A percentile compares a stretch with the other conserved stretches of the same genome.
These are phyloP conservation scores for Microdochium nivale DNA, from an alignment of 2,329 filamentous ascomycete genomes.

Conservation along the genomic window DNA sequence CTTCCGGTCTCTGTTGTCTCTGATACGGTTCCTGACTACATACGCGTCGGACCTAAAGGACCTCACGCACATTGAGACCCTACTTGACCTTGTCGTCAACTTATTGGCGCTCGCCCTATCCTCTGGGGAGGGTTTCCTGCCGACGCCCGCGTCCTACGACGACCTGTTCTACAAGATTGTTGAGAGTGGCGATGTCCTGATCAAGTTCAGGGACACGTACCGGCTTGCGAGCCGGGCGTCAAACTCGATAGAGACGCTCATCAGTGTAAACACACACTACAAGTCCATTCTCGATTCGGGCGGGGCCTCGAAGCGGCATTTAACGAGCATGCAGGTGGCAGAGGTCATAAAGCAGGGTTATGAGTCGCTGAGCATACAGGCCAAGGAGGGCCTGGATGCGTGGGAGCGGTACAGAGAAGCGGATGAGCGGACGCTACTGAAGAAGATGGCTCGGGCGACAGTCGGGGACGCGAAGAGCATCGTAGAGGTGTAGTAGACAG, in stretches of 20 bases:
- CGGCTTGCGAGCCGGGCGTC: slow-evolving; percentile 45
- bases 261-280: slow-evolving; percentile 80
- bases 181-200: slow-evolving; percentile 75
- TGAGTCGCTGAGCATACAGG: slow-evolving; percentile 85
- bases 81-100: slow-evolving; percentile 73
- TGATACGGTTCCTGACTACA: slow-evolving; percentile 83
- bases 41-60: slow-evolving; percentile 72
- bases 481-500: slow-evolving; percentile 28
- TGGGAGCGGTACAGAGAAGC: slow-evolving; percentile 85
- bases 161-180: slow-evolving; percentile 98
- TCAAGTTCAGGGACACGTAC: slow-evolving; percentile 76
- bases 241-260: slow-evolving; percentile 74
- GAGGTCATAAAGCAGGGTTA: slow-evolving; percentile 95
- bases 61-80: slow-evolving; percentile 58
- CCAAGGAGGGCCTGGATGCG: slow-evolving; percentile 74
- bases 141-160: slow-evolving; percentile 80
- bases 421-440: slow-evolving; percentile 74
- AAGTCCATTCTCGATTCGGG: slow-evolving; percentile 60
- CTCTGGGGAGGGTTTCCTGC: slow-evolving; percentile 82
- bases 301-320: slow-evolving; percentile 46
- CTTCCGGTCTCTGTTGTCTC: slow-evolving; percentile 79
- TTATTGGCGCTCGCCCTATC: slow-evolving; percentile 78
- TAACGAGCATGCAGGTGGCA: slow-evolving; percentile 77
- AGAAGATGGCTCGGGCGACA: slow-evolving; percentile 74
- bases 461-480: slow-evolving; percentile 53